These are phyloP conservation scores for Phytophthora europaea DNA, from an alignment of 352 stramenopile species.

Conservation along the genomic window DNA sequence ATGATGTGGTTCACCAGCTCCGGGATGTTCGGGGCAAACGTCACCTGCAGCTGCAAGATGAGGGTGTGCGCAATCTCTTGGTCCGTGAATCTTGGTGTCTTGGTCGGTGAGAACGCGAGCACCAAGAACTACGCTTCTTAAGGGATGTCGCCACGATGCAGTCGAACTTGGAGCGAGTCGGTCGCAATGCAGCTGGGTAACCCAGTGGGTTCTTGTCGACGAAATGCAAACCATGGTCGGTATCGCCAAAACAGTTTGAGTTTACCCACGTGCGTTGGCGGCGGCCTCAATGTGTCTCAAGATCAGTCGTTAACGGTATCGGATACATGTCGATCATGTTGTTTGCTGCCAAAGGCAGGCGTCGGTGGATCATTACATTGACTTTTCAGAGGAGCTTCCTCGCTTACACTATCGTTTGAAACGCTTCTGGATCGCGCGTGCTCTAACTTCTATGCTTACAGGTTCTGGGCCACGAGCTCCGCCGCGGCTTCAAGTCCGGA, in stretches of 20 bases:
- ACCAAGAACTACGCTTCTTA: conserved; percentile 7
- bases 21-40: conserved; percentile 52
- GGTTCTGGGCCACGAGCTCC: conserved; percentile 27
- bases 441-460: conserved; percentile 21
- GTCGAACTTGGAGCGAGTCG: conserved; percentile 61
- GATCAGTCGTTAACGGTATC: conserved; percentile 12
- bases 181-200: conserved; percentile 30
- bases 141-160: conserved; percentile 60
- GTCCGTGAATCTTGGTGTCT: conserved; percentile 54
- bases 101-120: background rate
- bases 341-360: no score
- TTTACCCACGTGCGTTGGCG: conserved; percentile 28
- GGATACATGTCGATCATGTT: no score
- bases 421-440: background rate
- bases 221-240: conserved; percentile 16
- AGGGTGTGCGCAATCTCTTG: conserved; percentile 53
- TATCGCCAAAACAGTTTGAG: background rate
- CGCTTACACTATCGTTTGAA: background rate
- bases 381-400: conserved; percentile 1
- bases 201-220: background rate
- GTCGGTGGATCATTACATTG: background rate
- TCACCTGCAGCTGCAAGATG: conserved; percentile 53
- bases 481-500: conserved; percentile 47
- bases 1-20: conserved; percentile 57
- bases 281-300: conserved; percentile 23